Percentiles rank a stretch among this genome's conserved stretches.
These are phyloP conservation scores for Sclerotinia glacialis DNA, from an alignment of 2,329 filamentous ascomycete genomes.

Conservation along the genomic window DNA sequence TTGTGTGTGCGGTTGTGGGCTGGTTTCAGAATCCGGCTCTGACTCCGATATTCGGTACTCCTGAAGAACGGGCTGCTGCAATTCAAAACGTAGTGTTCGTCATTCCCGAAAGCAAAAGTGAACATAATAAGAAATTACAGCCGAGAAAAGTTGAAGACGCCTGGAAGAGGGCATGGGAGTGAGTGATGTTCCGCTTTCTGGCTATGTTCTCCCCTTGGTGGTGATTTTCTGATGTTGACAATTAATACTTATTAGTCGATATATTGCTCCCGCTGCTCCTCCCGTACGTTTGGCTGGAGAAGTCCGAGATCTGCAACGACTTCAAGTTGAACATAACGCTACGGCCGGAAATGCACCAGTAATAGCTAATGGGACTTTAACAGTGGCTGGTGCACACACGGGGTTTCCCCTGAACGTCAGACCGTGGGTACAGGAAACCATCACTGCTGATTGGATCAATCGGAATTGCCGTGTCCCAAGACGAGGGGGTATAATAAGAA, in stretches of 20 bases:
- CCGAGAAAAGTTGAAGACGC: neutral
- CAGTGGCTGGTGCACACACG: neutral
- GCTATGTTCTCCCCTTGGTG: too few relatives aligned
- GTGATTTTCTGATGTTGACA: neutral
- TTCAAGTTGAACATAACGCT: neutral
- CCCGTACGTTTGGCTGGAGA: neutral
- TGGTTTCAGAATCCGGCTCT: neutral
- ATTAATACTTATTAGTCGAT: neutral
- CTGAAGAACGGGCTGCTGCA: neutral
- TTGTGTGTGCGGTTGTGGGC: neutral
- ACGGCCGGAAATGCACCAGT: neutral
- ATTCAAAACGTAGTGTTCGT: neutral
- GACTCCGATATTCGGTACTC: neutral
- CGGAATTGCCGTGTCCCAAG: neutral
- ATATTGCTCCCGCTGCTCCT: neutral
- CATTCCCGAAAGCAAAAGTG: neutral
- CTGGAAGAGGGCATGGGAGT: conserved; percentile 1
- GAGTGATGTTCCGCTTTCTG: neutral
- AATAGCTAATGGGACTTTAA: neutral
- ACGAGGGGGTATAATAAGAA: neutral
- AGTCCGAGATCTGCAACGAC: too few relatives aligned
- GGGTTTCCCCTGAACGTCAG: neutral
- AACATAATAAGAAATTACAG: neutral
- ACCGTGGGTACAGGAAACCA: neutral
- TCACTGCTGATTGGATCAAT: neutral